Percentiles rank a stretch among this genome's conserved stretches.
Conservation (phyloP, 2,329 filamentous ascomycete species). For the Byssoonygena ceratinophila region DNA sequence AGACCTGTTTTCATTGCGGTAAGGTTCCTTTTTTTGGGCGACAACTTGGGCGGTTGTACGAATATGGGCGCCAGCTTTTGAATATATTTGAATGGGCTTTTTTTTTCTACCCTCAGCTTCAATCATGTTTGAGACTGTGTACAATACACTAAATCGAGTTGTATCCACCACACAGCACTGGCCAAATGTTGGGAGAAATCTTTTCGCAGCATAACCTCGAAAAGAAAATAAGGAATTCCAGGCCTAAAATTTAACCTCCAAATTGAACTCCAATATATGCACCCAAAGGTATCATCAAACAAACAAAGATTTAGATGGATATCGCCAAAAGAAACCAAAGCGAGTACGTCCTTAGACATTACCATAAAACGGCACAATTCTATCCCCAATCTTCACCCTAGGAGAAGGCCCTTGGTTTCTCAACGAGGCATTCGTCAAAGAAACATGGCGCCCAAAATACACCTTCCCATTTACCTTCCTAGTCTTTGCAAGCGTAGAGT, state of each 20-base stretch:
- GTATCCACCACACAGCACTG: background rate
- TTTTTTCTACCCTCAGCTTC: background rate
- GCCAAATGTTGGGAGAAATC: no score
- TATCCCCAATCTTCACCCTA: constrained; percentile 34
- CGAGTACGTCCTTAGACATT: background rate
- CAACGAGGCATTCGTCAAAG: constrained; percentile 27
- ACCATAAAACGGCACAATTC: constrained; percentile 26
- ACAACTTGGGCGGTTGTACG: constrained; percentile 1
- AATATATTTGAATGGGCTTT: background rate
- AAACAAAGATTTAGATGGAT: background rate
- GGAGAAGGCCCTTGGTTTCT: constrained; percentile 12
- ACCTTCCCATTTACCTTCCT: constrained; percentile 73
- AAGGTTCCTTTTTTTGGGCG: background rate
- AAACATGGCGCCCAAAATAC: constrained; percentile 72
- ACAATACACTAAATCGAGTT: background rate
- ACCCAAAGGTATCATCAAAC: background rate
- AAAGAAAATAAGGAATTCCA: background rate
- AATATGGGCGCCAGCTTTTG: constrained; percentile 6
- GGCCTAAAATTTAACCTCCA: background rate
- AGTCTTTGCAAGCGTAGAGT: constrained; percentile 77
- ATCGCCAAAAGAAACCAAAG: background rate
- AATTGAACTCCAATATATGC: background rate
- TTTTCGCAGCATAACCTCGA: background rate
- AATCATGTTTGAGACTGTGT: background rate
- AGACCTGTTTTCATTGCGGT: background rate